Evolutionary conservation across 2,329 filamentous ascomycete species (phyloP), one percentile per base, ranked within the genome.

Genomic region (Raffaelea ambrosiae): DNA sequence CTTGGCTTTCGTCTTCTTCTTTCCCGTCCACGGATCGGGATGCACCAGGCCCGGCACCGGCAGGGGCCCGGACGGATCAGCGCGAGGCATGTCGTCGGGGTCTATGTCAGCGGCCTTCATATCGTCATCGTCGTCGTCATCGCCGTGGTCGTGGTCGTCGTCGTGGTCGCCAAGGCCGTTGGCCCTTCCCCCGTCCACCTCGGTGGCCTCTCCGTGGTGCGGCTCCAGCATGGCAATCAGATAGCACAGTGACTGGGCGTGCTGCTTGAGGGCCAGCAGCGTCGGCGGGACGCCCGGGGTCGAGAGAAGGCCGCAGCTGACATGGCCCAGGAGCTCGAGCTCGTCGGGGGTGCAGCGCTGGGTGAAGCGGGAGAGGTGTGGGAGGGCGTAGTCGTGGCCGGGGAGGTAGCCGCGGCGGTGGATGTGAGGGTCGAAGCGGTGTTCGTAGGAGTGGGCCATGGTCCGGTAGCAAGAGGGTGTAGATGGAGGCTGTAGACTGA

Each of bases 261-360:
- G 78, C 56, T 77, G 71, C 59, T 82, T 82, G 33, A 82, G 66
- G 1, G 74, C 66, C 1, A 74, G 62, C n/a, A 82, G 64, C 0
- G 76, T 80, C 2, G 77, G 76, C 3, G 75, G 62, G 5, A 64
- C 58, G 4, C 70, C 72, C 13, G 63, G 61, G 2, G 73, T 77
- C 3, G 77, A 81, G 36, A 81, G 63, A 54, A 79, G 80, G 49
- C 67, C 66, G 61, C 78, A 82, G 61, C 77, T 80, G 52, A 79
- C 63, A 53, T 79, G 68, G 38, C 69, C 51, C 47, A 74, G 60
- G 52, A 69, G 51, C 26, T 55, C 53, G 22, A 57, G 46, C 7
- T 62, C 53, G 8, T 57, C 47, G 14, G 54, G 51, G 51, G 67
- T 61, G 26, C 26, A 29, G 16, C 65, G 57, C 7, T 62, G 58